Conservation (phyloP, 2,329 filamentous ascomycete genomes). For the Phaeomoniella chlamydospora region DNA sequence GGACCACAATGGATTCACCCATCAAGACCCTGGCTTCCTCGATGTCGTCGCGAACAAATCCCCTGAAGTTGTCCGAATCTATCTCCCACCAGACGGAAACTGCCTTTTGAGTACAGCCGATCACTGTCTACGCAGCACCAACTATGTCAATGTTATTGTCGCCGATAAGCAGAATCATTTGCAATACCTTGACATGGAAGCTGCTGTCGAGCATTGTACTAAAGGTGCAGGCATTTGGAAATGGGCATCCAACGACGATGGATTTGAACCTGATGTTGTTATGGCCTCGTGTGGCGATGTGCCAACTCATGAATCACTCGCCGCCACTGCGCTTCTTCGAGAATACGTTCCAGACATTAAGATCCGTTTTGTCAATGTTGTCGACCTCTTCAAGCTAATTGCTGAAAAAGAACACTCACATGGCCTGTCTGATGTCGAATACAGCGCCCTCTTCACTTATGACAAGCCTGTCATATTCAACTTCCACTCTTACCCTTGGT, state of each 20-base stretch:
- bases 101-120: conserved; percentile 61
- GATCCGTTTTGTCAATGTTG: conserved; percentile 65
- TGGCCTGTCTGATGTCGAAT: conserved; percentile 53
- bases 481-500: conserved; percentile 73
- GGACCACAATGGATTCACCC: conserved; percentile 73
- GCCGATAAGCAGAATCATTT: conserved; percentile 69
- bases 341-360: conserved; percentile 57
- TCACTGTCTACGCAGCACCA: conserved; percentile 57
- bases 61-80: conserved; percentile 66
- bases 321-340: conserved; percentile 60
- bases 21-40: conserved; percentile 68
- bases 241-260: conserved; percentile 58
- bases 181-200: conserved; percentile 60
- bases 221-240: conserved; percentile 70
- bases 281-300: conserved; percentile 67
- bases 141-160: conserved; percentile 72
- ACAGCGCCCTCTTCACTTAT: conserved; percentile 54
- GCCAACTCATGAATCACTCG: conserved; percentile 58
- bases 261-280: conserved; percentile 55
- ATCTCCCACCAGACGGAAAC: conserved; percentile 68
- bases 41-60: conserved; percentile 69
- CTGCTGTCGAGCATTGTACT: conserved; percentile 60
- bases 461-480: conserved; percentile 66
- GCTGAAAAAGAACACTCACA: conserved; percentile 57
- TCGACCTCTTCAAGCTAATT: conserved; percentile 70